These are phyloP conservation scores for Pistacia integerrima DNA, from an alignment of 345 rosid species.

Conservation along the genomic window DNA sequence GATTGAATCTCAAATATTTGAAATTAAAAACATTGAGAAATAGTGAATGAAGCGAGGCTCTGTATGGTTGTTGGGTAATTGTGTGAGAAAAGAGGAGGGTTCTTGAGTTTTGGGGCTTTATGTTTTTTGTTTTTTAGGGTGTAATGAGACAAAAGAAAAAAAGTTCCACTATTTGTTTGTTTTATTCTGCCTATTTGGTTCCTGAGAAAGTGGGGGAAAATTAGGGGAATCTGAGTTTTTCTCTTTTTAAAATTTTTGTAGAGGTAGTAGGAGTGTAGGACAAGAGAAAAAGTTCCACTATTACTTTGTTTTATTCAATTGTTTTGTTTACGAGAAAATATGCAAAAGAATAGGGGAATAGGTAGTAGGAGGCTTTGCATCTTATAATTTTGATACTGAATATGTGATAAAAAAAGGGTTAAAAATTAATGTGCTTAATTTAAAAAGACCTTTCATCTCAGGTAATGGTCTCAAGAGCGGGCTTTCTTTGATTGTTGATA, in stretches of 20 bases:
- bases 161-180: constrained; percentile 6
- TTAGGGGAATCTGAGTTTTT: constrained; percentile 7
- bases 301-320: background rate
- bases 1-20: no score
- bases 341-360: background rate
- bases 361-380: background rate
- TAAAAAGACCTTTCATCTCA: no score
- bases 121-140: background rate
- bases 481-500: background rate
- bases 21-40: background rate
- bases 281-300: background rate
- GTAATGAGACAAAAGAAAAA: constrained; percentile 19
- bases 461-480: background rate
- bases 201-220: constrained; percentile 5
- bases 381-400: background rate
- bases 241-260: background rate
- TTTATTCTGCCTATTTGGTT: constrained; percentile 14
- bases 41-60: constrained; percentile 1
- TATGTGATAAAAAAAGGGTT: background rate
- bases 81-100: constrained; percentile 14
- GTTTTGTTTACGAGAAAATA: background rate
- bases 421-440: background rate
- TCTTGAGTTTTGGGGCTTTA: constrained; percentile 9
- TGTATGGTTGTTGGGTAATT: background rate
- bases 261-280: constrained; percentile 1